A percentile compares a stretch with the other conserved stretches of the same genome.
phyloP scores from a whole-genome alignment of 371 early-diverging fungal species.

The Mortierella sp. region DNA sequence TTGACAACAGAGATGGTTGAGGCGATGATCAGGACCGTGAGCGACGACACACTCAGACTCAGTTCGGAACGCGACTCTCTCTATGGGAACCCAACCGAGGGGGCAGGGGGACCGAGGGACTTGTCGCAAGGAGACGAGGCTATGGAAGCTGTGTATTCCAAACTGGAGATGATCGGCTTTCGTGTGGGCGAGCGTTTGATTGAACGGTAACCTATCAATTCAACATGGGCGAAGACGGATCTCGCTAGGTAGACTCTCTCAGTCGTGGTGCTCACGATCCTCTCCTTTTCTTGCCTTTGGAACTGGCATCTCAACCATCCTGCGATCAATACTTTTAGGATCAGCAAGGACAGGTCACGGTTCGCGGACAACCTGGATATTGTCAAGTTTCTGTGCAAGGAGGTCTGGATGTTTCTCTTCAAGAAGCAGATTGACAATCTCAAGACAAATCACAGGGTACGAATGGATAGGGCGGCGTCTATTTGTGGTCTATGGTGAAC shows the following conservation, averaged over 20 bases:
- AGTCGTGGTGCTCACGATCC: no score
- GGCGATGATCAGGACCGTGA: constrained; percentile 50
- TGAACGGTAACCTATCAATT: constrained; percentile 70
- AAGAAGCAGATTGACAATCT: constrained; percentile 97
- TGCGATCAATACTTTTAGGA: constrained; percentile 63
- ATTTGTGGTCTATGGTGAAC: not conserved
- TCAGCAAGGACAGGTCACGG: constrained; percentile 83
- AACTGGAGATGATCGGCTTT: constrained; percentile 90
- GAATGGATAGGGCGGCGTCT: constrained; percentile 1
- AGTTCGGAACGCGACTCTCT: not conserved
- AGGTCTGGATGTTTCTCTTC: constrained; percentile 94
- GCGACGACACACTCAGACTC: constrained; percentile 36
- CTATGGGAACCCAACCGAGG: constrained; percentile 29
- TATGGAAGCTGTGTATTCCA: constrained; percentile 83
- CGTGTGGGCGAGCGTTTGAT: constrained; percentile 88
- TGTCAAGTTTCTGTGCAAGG: constrained; percentile 98
- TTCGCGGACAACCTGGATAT: constrained; percentile 92
- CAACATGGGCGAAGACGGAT: not conserved
- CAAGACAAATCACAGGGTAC: constrained; percentile 96
- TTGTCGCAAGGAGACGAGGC: constrained; percentile 72
- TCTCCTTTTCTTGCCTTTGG: no score
- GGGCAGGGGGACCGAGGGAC: constrained; percentile 43
- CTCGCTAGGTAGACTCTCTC: no score
- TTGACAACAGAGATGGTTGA: constrained; percentile 85
- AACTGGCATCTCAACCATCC: no score